A percentile compares a stretch with the other conserved stretches of the same genome.
These are phyloP conservation scores for Globisporangium parvum DNA, from an alignment of 352 stramenopile genomes.

Conservation along the genomic window DNA sequence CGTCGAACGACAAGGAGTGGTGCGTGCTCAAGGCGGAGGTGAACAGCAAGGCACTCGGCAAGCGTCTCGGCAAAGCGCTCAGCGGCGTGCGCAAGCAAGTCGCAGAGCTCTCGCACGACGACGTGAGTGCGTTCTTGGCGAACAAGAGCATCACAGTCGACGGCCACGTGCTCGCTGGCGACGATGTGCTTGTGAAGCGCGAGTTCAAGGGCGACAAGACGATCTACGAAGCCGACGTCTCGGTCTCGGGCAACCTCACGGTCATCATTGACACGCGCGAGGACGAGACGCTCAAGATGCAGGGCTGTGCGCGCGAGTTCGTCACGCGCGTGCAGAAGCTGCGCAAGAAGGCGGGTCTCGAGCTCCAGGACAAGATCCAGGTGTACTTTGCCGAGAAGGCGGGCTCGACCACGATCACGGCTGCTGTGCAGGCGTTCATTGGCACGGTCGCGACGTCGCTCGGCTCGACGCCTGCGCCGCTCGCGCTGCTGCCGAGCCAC, in stretches of 20 bases:
- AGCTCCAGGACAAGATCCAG: slow-evolving; percentile 94
- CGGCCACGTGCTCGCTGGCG: slow-evolving; percentile 71
- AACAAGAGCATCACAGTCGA: slow-evolving; percentile 79
- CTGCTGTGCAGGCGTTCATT: slow-evolving; percentile 54
- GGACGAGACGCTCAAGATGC: slow-evolving; percentile 93
- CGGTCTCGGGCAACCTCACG: slow-evolving; percentile 87
- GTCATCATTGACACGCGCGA: slow-evolving; percentile 94
- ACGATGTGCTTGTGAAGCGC: slow-evolving; percentile 93
- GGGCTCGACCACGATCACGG: slow-evolving; percentile 47
- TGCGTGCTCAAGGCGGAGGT: slow-evolving; percentile 93
- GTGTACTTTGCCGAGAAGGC: slow-evolving; percentile 90
- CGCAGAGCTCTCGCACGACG: slow-evolving; percentile 62
- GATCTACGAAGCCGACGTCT: slow-evolving; percentile 90
- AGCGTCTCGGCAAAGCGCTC: slow-evolving; percentile 96
- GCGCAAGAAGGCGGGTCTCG: slow-evolving; percentile 94
- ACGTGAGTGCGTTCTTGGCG: slow-evolving; percentile 61
- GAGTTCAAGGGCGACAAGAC: slow-evolving; percentile 91
- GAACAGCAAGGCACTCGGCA: slow-evolving; percentile 93
- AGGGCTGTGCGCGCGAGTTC: slow-evolving; percentile 93
- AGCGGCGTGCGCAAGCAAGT: slow-evolving; percentile 87
- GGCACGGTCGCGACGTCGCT: slow-evolving; percentile 50
- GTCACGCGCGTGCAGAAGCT: slow-evolving; percentile 99
- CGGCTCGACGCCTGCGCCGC: slow-evolving; percentile 51
- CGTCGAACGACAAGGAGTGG: slow-evolving; percentile 87
- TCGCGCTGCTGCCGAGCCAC: slow-evolving; percentile 51